Percentiles rank a stretch among this genome's conserved stretches.
Evolutionary conservation across 306 rosid species (phyloP).

Genomic region (Pterocarpus santalinus): DNA sequence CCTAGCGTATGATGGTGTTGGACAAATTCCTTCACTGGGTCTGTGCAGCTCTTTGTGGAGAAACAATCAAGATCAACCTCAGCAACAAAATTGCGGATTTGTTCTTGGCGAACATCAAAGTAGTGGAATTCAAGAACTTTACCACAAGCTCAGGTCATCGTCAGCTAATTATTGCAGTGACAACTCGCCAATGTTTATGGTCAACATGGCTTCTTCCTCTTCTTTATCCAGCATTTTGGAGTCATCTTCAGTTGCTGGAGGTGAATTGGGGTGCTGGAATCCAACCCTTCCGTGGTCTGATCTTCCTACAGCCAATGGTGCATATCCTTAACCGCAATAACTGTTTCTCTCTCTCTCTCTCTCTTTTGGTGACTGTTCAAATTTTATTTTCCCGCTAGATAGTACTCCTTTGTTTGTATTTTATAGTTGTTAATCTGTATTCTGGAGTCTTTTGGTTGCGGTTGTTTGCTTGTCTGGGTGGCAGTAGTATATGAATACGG

Average conservation of each 20-base stretch:
- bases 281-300: constrained; percentile 79
- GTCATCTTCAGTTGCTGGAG: constrained; percentile 61
- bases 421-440: constrained; percentile 42
- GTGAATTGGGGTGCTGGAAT: constrained; percentile 90
- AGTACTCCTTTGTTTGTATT: neutral
- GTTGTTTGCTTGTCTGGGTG: constrained; percentile 49
- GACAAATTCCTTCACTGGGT: constrained; percentile 65
- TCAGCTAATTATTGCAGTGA: constrained; percentile 56
- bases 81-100: constrained; percentile 50
- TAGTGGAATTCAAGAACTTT: constrained; percentile 80
- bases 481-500: constrained; percentile 44
- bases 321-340: constrained; percentile 64
- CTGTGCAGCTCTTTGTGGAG: constrained; percentile 78
- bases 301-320: constrained; percentile 85
- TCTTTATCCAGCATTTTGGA: constrained; percentile 67
- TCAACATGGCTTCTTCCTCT: constrained; percentile 59
- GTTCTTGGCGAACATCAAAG: constrained; percentile 57
- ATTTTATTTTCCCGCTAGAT: constrained; percentile 23
- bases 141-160: constrained; percentile 77
- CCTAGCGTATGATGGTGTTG: constrained; percentile 64
- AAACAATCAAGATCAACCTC: constrained; percentile 56
- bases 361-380: constrained; percentile 5
- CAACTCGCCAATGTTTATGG: constrained; percentile 55
- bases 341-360: neutral
- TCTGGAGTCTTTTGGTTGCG: constrained; percentile 31